Evolutionary conservation across 1,284 basidiomycete genomes (phyloP), one percentile per base, ranked within the genome.

Genomic region (Taiwanofungus camphoratus): DNA sequence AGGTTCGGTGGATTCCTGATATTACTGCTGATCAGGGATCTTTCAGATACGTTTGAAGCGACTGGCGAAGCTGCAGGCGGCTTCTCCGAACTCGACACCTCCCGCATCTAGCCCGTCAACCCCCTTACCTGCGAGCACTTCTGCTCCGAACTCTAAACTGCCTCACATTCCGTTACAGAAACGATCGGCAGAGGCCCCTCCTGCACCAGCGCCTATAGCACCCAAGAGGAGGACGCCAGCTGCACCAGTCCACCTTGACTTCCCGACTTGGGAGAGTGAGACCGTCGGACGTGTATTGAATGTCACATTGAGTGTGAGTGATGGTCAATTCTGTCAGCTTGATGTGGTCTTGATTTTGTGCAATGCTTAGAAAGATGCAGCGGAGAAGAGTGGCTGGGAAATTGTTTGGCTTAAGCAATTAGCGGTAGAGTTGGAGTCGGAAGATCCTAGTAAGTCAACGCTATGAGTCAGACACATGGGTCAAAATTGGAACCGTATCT

Each of bases 371-470:
- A 77, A 74, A 65, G 68, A 75, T 3, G 73, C 78, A 3, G 89
- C 91, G 0, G 80, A 90, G 58, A 65, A 67, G 46, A 85, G 70
- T 47, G 74, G 76, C 33, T 87, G 84, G 69, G 74, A 83, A 42
- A 66, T 85, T 36, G 85, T 89, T 22, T 96, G 90, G 87, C 76
- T 99, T 45, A 92, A 92, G 64, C 66, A 72, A 31, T 68, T 96
- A 9, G 77, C 77, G 8, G 61, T 71, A 3, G 94, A 98, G 57
- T 63, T 96, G 18, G 63, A 66, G 21, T 70, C 79, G 18, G 92
- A 95, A 53, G 73, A 73, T 27, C 62, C 71, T 31, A 53, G 83
- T 83, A 53, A 49, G 79, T 67, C 22, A 39, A 19, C n/a, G 22
- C 22, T 7, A 4, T 8, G 3, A 5, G 18, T 5, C n/a, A n/a